phyloP scores from a whole-genome alignment of 2,329 filamentous ascomycete genomes.

The Cryphonectria radicalis region DNA sequence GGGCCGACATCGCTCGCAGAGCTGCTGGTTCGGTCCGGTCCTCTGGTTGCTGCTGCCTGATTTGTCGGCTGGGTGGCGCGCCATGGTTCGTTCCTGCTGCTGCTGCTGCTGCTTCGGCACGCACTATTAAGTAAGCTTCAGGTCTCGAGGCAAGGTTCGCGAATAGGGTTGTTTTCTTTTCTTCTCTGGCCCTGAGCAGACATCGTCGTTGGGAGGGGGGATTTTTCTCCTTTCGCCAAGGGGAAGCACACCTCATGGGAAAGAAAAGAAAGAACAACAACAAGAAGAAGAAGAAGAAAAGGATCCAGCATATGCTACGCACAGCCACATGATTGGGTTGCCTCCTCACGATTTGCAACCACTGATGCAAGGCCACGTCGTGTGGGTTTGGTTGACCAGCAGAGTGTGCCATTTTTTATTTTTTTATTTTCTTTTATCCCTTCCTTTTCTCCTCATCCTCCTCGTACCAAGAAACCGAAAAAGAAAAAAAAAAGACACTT shows the following conservation, averaged over 20 bases:
- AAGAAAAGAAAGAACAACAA: not conserved
- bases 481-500: not conserved
- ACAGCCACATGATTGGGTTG: slow-evolving; percentile 8
- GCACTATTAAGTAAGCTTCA: not conserved
- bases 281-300: not conserved
- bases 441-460: not conserved
- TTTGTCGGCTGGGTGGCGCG: slow-evolving; percentile 10
- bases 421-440: not conserved
- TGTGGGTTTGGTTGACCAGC: slow-evolving; percentile 9
- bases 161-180: not conserved
- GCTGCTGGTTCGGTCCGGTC: slow-evolving; percentile 8
- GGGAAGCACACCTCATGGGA: not conserved
- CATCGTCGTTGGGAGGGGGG: not conserved
- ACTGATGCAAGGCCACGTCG: slow-evolving; percentile 17
- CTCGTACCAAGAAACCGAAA: not conserved
- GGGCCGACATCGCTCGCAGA: slow-evolving; percentile 15
- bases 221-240: not conserved
- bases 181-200: not conserved
- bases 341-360: slow-evolving; percentile 11
- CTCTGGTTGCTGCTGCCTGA: not conserved
- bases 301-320: not conserved
- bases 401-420: not conserved
- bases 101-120: not conserved
- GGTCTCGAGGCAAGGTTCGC: not conserved
- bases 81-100: slow-evolving; percentile 1